Conservation (phyloP, 148 eudicot genomes). For the Drosera capensis region DNA sequence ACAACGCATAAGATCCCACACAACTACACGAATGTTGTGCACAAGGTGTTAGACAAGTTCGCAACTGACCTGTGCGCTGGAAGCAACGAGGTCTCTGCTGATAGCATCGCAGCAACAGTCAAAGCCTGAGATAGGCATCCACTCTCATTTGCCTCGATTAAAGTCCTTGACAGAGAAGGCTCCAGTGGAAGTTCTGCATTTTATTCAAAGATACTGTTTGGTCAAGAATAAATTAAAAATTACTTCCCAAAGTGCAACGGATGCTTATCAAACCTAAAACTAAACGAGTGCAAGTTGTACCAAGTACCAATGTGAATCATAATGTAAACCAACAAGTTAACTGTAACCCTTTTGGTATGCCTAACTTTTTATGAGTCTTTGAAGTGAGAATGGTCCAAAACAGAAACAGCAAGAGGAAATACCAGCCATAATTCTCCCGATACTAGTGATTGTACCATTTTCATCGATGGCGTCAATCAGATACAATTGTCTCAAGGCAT, state of each 20-base stretch:
- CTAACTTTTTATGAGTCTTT: no score
- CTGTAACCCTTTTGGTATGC: no score
- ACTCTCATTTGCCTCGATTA: constrained; percentile 75
- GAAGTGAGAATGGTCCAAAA: not conserved
- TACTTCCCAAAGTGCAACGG: no score
- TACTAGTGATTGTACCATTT: constrained; percentile 59
- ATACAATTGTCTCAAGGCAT: constrained; percentile 88
- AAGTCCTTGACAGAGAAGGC: constrained; percentile 90
- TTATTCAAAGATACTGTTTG: constrained; percentile 3
- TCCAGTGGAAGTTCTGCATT: constrained; percentile 84
- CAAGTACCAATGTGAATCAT: no score
- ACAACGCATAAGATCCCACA: no score
- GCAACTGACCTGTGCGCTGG: constrained; percentile 43
- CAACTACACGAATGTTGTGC: not conserved
- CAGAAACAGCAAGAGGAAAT: constrained; percentile 7
- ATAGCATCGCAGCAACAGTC: constrained; percentile 91
- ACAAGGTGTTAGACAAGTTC: not conserved
- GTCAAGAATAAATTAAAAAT: not conserved
- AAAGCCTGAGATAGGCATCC: constrained; percentile 85
- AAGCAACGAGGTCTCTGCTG: constrained; percentile 84
- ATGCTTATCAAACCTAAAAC: no score
- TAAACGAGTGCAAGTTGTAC: no score
- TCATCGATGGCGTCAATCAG: constrained; percentile 94
- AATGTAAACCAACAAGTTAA: no score
- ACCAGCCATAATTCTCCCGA: constrained; percentile 87